Evolutionary conservation across 257 asterid species (phyloP), one percentile per base, ranked within the genome.

Genomic region (Verbascum thapsus): DNA sequence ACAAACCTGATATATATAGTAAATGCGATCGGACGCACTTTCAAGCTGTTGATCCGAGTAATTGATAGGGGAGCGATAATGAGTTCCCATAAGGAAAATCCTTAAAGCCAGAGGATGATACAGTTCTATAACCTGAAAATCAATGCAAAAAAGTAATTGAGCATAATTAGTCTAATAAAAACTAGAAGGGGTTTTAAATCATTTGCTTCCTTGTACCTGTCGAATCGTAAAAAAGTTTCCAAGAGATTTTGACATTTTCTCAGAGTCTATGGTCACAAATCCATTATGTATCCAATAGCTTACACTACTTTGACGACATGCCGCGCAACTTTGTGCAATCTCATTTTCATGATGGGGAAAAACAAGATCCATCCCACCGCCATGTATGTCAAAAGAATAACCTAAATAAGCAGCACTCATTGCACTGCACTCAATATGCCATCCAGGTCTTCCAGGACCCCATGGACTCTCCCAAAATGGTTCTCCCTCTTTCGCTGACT

Each of bases 391-490:
- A 34, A 92, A 92, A 58, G 97, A 73, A 73, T 80, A 69, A 48
- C 99, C 85, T 56, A 92, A 82, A 75, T 89, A 87, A 53, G 95
- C 79, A 73, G 96, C 96, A 74, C 99, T 92, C 99, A 89, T 92
- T 43, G 97, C 99, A 75, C 99, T 92, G 80, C 99, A 92, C 71
- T 92, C 99, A 16, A 92, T 92, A 80, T 92, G 99, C 97, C 99
- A 92, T 72, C 97, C 99, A 64, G 97, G 98, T 79, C 97, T 89
- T 73, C 98, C 98, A 70, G 91, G 95, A 68, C 98, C 98, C 98
- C 98, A 92, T 3, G 99, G 99, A 78, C 99, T 92, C 72, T 82
- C 91, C 99, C 99, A 92, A 58, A 68, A 89, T 42, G 96, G 99
- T 66, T 89, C 99, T 57, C 97, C 95, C 77, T 80, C 91, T 80